phyloP scores from a whole-genome alignment of 1,139 yeast genomes.

The Suhomyces yuchorum region DNA sequence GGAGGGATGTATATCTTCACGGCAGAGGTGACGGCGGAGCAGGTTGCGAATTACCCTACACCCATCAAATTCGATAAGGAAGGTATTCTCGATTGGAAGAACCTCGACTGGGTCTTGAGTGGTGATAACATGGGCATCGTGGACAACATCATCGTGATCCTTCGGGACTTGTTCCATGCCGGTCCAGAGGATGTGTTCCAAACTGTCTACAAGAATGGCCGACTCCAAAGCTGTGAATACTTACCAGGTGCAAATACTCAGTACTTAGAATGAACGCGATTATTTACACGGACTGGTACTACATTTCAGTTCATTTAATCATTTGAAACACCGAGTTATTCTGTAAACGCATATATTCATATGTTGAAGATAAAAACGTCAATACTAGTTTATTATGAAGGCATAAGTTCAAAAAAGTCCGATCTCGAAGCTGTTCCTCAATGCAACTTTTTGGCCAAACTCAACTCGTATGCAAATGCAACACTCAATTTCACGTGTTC shows the following conservation, averaged over 20 bases:
- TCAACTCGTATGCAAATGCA: conserved; percentile 71
- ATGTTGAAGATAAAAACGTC: too few relatives aligned
- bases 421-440: not conserved
- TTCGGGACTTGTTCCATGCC: conserved; percentile 29
- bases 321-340: too few relatives aligned
- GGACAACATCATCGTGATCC: conserved; percentile 39
- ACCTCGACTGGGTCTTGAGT: conserved; percentile 40
- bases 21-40: conserved; percentile 34
- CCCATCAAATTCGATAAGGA: conserved; percentile 32
- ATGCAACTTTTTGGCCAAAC: conserved; percentile 21
- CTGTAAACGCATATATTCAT: too few relatives aligned
- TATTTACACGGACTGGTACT: too few relatives aligned
- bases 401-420: too few relatives aligned
- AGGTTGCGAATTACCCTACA: conserved; percentile 28
- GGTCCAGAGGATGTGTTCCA: conserved; percentile 26
- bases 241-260: conserved; percentile 19
- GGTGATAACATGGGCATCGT: conserved; percentile 48
- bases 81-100: conserved; percentile 52
- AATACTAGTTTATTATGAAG: too few relatives aligned
- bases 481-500: conserved; percentile 78
- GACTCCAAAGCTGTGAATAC: conserved; percentile 21
- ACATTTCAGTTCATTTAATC: too few relatives aligned
- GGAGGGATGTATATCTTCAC: conserved; percentile 49
- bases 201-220: conserved; percentile 23
- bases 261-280: conserved; percentile 9